A percentile compares a stretch with the other conserved stretches of the same genome.
These are phyloP conservation scores for Ehretia macrophylla DNA, from an alignment of 257 asterid genomes.

Conservation along the genomic window DNA sequence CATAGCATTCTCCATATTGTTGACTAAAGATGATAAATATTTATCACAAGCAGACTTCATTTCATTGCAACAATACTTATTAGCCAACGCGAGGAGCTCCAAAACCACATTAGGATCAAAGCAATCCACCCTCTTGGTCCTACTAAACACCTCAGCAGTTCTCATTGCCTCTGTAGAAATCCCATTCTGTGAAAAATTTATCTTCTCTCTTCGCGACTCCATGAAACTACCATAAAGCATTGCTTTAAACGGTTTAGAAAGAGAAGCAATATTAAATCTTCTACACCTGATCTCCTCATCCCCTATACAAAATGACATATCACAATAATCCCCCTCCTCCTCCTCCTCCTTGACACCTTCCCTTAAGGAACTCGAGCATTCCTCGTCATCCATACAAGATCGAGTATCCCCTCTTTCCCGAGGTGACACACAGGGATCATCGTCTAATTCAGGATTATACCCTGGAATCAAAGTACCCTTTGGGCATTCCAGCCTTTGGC, in stretches of 20 bases:
- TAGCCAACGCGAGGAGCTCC: constrained; percentile 69
- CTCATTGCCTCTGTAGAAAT: constrained; percentile 62
- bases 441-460: constrained; percentile 73
- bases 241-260: constrained; percentile 72
- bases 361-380: constrained; percentile 64
- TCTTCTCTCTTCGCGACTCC: constrained; percentile 73
- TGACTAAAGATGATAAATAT: constrained; percentile 61
- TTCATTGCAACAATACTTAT: constrained; percentile 79
- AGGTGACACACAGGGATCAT: constrained; percentile 57
- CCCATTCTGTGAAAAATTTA: constrained; percentile 63
- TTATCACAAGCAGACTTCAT: constrained; percentile 78
- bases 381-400: constrained; percentile 30
- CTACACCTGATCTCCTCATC: constrained; percentile 81
- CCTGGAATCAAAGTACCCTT: constrained; percentile 54
- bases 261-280: constrained; percentile 68
- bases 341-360: too few species aligned
- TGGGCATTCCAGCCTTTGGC: constrained; percentile 81
- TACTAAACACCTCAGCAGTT: constrained; percentile 77
- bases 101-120: constrained; percentile 60
- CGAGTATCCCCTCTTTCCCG: constrained; percentile 25
- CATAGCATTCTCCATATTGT: constrained; percentile 60
- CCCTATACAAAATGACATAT: constrained; percentile 71
- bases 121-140: constrained; percentile 55
- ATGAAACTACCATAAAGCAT: constrained; percentile 78
- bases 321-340: constrained; percentile 56